Conservation (phyloP, 1,284 basidiomycete species). For the Cerioporus squamosus region DNA sequence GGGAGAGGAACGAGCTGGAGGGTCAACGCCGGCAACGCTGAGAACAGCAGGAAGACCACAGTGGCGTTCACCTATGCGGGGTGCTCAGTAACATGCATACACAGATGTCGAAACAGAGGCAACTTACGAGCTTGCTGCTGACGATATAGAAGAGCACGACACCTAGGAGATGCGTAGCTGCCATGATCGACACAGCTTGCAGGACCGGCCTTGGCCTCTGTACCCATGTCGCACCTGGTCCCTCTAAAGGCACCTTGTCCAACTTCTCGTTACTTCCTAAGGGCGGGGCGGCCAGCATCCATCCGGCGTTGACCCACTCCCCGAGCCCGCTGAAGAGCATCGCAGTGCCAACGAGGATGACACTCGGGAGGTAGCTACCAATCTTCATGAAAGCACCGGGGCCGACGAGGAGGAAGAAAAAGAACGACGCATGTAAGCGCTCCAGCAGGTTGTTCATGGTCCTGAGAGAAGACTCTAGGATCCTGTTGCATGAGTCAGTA, state of each 20-base stretch:
- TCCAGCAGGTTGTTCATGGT: constrained; percentile 93
- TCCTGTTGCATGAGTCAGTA: constrained; percentile 43
- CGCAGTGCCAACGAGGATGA: constrained; percentile 78
- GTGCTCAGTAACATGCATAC: not conserved
- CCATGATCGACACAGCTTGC: constrained; percentile 54
- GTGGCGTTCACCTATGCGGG: not conserved
- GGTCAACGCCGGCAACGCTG: constrained; percentile 26
- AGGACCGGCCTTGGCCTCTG: constrained; percentile 52
- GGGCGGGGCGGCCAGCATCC: constrained; percentile 41
- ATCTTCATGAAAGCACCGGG: constrained; percentile 87
- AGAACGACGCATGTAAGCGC: constrained; percentile 93
- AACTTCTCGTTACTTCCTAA: constrained; percentile 30
- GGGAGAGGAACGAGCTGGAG: constrained; percentile 24
- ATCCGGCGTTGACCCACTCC: constrained; percentile 72
- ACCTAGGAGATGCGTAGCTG: constrained; percentile 58
- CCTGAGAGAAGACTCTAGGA: constrained; percentile 85
- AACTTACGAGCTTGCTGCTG: constrained; percentile 34
- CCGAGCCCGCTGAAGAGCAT: constrained; percentile 83
- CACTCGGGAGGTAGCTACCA: constrained; percentile 87
- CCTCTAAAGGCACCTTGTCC: not conserved
- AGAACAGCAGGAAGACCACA: constrained; percentile 19
- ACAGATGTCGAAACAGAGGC: not conserved
- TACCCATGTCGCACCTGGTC: constrained; percentile 35
- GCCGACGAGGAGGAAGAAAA: constrained; percentile 87
- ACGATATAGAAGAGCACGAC: constrained; percentile 49